Percentiles rank a stretch among this genome's conserved stretches.
Conservation (phyloP, 768 basidiomycete species). For the Albatrellus ellisii region DNA sequence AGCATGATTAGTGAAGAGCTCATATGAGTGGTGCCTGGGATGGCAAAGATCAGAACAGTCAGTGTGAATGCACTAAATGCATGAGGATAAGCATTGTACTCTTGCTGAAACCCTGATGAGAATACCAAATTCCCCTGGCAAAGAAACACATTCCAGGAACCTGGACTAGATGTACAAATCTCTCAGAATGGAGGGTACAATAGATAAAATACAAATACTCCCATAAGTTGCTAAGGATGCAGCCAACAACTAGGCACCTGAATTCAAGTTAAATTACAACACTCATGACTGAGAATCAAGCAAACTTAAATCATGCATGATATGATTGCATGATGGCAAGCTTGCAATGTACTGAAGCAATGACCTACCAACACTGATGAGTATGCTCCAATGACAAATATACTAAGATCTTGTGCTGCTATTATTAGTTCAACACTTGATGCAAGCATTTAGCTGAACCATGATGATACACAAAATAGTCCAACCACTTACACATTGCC, state of each 20-base stretch:
- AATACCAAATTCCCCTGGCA: too few species aligned
- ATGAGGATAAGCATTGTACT: constrained; percentile 35
- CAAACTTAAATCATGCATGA: constrained; percentile 21
- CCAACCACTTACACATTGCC: constrained; percentile 18
- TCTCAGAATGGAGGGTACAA: background rate
- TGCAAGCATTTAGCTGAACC: background rate
- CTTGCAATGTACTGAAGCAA: too few species aligned
- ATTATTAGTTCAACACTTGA: constrained; percentile 30
- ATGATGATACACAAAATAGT: background rate
- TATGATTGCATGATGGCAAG: constrained; percentile 30
- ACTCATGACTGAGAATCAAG: background rate
- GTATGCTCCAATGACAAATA: background rate
- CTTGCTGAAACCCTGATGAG: too few species aligned
- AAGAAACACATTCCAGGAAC: too few species aligned
- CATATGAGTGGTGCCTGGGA: constrained; percentile 50
- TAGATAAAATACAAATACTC: constrained; percentile 9
- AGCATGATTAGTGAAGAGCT: too few species aligned
- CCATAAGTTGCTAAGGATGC: too few species aligned
- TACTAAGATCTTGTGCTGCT: too few species aligned
- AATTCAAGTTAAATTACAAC: background rate
- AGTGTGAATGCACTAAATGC: background rate
- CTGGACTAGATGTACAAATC: constrained; percentile 29
- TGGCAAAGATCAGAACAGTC: too few species aligned
- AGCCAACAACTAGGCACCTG: too few species aligned
- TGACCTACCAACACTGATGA: too few species aligned